phyloP scores from a whole-genome alignment of 495 filamentous ascomycete genomes.

The Platismatia glauca region DNA sequence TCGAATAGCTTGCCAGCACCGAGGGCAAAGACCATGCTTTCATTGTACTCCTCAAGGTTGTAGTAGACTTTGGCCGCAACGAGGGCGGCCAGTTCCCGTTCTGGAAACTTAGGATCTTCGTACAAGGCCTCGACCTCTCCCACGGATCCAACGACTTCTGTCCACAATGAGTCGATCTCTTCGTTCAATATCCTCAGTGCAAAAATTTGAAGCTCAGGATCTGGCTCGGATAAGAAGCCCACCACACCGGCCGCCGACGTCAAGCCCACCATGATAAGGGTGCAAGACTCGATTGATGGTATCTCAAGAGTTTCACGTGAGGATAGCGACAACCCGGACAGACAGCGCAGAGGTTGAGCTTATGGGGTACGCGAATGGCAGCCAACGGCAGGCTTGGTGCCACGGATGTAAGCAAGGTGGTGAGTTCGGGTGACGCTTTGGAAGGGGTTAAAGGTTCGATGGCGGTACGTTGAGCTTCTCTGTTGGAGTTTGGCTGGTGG shows the following conservation, averaged over 20 bases:
- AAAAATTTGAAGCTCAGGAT: slow-evolving; percentile 84
- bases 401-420: not conserved
- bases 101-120: slow-evolving; percentile 89
- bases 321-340: not conserved
- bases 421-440: not conserved
- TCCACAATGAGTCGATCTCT: slow-evolving; percentile 93
- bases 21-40: slow-evolving; percentile 97
- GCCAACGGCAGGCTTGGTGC: no score
- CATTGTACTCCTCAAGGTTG: slow-evolving; percentile 95
- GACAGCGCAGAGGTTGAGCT: not conserved
- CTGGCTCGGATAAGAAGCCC: slow-evolving; percentile 90
- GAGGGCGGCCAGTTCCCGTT: slow-evolving; percentile 87
- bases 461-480: not conserved
- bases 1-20: slow-evolving; percentile 93
- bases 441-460: not conserved
- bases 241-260: slow-evolving; percentile 90
- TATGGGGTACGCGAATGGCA: not conserved
- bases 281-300: not conserved
- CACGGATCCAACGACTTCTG: slow-evolving; percentile 85
- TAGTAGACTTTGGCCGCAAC: slow-evolving; percentile 98
- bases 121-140: slow-evolving; percentile 95
- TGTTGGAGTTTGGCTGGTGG: not conserved
- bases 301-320: not conserved
- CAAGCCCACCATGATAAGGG: slow-evolving; percentile 71
- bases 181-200: slow-evolving; percentile 90